Conservation (phyloP, 306 rosid genomes). For the Albizia julibrissin region DNA sequence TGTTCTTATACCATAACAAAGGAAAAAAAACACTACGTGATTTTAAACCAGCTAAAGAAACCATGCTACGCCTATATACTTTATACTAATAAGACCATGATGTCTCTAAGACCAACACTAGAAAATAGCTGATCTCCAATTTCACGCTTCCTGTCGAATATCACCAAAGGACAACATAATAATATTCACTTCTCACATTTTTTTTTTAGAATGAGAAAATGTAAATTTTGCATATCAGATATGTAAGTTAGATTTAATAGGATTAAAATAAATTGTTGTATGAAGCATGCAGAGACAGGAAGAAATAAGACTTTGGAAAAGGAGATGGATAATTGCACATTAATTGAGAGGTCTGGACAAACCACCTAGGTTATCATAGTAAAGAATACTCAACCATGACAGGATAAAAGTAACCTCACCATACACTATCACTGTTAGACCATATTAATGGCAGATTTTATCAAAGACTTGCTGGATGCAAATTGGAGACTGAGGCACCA, state of each 20-base stretch:
- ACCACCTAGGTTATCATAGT: background rate
- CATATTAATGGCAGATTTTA: background rate
- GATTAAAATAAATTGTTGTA: background rate
- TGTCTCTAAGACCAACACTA: background rate
- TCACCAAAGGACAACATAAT: background rate
- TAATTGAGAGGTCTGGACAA: background rate
- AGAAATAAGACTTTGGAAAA: background rate
- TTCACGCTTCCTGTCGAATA: background rate
- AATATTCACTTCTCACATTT: background rate
- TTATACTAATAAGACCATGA: background rate
- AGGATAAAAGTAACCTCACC: background rate
- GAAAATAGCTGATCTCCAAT: background rate
- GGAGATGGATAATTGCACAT: background rate
- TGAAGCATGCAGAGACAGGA: background rate
- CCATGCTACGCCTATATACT: background rate
- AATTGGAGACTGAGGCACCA: conserved; percentile 15
- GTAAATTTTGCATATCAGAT: background rate
- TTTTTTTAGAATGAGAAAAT: background rate
- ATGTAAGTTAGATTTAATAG: background rate
- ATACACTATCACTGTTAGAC: background rate
- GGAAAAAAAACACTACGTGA: background rate
- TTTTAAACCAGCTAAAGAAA: background rate
- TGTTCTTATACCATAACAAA: background rate
- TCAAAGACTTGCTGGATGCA: background rate
- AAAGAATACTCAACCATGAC: background rate